Conservation (phyloP, 2,329 filamentous ascomycete species). For the Colletotrichum melonis region DNA sequence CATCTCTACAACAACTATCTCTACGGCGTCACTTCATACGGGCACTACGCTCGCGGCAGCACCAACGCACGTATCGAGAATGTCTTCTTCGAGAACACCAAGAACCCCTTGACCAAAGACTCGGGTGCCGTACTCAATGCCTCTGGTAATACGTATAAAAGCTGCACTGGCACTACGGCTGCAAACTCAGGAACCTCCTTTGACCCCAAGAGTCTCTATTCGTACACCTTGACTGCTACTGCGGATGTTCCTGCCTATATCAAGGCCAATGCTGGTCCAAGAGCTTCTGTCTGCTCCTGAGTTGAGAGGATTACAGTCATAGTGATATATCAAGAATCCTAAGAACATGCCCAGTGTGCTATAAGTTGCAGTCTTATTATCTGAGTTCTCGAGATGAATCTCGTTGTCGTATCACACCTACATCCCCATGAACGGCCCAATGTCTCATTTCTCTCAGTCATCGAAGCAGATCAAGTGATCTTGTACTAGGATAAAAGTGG, state of each 20-base stretch:
- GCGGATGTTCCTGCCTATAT: constrained; percentile 32
- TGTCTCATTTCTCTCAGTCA: too few relatives aligned
- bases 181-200: constrained; percentile 25
- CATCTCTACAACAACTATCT: constrained; percentile 38
- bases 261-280: constrained; percentile 27
- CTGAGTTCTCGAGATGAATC: too few relatives aligned
- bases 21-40: constrained; percentile 30
- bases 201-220: constrained; percentile 10
- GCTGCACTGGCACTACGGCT: constrained; percentile 26
- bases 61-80: constrained; percentile 34
- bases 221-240: constrained; percentile 22
- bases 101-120: constrained; percentile 30
- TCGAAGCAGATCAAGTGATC: too few relatives aligned
- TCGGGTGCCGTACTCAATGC: constrained; percentile 6
- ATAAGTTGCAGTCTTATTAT: too few relatives aligned
- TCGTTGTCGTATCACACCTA: too few relatives aligned
- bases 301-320: too few relatives aligned
- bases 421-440: too few relatives aligned
- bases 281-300: constrained; percentile 24
- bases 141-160: constrained; percentile 23
- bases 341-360: too few relatives aligned
- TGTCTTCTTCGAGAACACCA: constrained; percentile 35
- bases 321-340: too few relatives aligned
- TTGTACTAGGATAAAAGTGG: too few relatives aligned
- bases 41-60: constrained; percentile 34